Evolutionary conservation across 208 protist genomes (phyloP).

Genomic region (Borovskyia barvae): DNA sequence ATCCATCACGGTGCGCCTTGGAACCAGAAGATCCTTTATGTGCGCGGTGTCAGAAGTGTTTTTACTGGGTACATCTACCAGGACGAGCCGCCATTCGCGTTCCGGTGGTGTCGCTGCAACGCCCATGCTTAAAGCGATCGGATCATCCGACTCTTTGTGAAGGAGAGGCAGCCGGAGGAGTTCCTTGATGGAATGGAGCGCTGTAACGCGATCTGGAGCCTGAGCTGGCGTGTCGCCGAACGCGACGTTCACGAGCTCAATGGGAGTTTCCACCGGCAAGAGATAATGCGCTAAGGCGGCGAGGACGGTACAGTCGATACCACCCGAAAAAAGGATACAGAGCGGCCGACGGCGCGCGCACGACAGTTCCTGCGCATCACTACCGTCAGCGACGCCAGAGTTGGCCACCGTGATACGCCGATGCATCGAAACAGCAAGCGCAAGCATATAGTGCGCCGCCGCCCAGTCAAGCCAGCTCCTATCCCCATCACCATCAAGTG

Average conservation of each 20-base stretch:
- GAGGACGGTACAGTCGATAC: slow-evolving; percentile 94
- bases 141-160: slow-evolving; percentile 11
- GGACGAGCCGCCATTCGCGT: slow-evolving; percentile 85
- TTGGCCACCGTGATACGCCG: slow-evolving; percentile 52
- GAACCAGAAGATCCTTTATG: slow-evolving; percentile 74
- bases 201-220: slow-evolving; percentile 83
- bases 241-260: slow-evolving; percentile 95
- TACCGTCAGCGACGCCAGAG: slow-evolving; percentile 46
- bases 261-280: slow-evolving; percentile 71
- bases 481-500: slow-evolving; percentile 17
- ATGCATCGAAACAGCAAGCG: slow-evolving; percentile 67
- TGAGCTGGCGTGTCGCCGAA: slow-evolving; percentile 82
- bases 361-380: slow-evolving; percentile 30
- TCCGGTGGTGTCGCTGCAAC: slow-evolving; percentile 9
- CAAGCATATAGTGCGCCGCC: slow-evolving; percentile 60
- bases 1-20: slow-evolving; percentile 93
- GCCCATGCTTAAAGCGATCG: not conserved
- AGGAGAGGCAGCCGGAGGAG: slow-evolving; percentile 66
- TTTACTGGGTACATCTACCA: slow-evolving; percentile 80
- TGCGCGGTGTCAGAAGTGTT: slow-evolving; percentile 25
- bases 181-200: slow-evolving; percentile 75
- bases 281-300: slow-evolving; percentile 89
- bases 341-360: slow-evolving; percentile 56
- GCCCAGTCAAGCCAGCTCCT: slow-evolving; percentile 44
- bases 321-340: slow-evolving; percentile 91